Evolutionary conservation across 2,329 filamentous ascomycete species (phyloP).

Genomic region (Ilyonectria destructans): DNA sequence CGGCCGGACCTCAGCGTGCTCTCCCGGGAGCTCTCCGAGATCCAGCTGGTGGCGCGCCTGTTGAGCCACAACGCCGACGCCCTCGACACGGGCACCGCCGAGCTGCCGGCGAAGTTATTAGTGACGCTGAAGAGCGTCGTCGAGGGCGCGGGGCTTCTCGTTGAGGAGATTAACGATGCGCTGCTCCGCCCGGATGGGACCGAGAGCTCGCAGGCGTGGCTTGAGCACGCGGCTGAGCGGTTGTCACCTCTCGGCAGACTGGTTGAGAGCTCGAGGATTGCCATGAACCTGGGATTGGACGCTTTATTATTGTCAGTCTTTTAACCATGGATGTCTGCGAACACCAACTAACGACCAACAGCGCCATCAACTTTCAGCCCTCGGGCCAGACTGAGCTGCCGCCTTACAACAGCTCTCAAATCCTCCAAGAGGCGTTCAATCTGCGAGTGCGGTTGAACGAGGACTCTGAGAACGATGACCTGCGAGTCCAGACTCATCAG

Average conservation of each 20-base stretch:
- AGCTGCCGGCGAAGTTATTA: slow-evolving; percentile 33
- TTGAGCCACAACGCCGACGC: slow-evolving; percentile 45
- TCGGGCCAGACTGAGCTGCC: slow-evolving; percentile 43
- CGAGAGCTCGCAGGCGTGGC: slow-evolving; percentile 35
- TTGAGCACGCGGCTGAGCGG: slow-evolving; percentile 47
- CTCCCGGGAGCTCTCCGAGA: slow-evolving; percentile 49
- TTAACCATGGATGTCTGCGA: not conserved
- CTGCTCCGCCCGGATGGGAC: slow-evolving; percentile 33
- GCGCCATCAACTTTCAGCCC: slow-evolving; percentile 46
- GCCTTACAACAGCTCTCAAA: slow-evolving; percentile 48
- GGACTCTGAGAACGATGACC: slow-evolving; percentile 42
- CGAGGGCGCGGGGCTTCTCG: slow-evolving; percentile 35
- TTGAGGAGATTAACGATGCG: slow-evolving; percentile 46
- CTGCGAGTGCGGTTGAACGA: slow-evolving; percentile 40
- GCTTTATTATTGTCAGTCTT: slow-evolving; percentile 42
- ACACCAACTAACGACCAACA: slow-evolving; percentile 30
- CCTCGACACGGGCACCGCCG: slow-evolving; percentile 33
- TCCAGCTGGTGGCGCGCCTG: slow-evolving; percentile 47
- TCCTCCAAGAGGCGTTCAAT: slow-evolving; percentile 44
- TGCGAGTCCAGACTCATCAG: slow-evolving; percentile 39
- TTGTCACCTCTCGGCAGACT: slow-evolving; percentile 39
- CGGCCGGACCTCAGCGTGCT: slow-evolving; percentile 45
- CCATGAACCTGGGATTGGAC: slow-evolving; percentile 47
- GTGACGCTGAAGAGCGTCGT: slow-evolving; percentile 40
- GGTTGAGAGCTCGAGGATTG: slow-evolving; percentile 41